A percentile compares a stretch with the other conserved stretches of the same genome.
These are phyloP conservation scores for Suillus plorans DNA, from an alignment of 768 basidiomycete genomes.

Conservation along the genomic window DNA sequence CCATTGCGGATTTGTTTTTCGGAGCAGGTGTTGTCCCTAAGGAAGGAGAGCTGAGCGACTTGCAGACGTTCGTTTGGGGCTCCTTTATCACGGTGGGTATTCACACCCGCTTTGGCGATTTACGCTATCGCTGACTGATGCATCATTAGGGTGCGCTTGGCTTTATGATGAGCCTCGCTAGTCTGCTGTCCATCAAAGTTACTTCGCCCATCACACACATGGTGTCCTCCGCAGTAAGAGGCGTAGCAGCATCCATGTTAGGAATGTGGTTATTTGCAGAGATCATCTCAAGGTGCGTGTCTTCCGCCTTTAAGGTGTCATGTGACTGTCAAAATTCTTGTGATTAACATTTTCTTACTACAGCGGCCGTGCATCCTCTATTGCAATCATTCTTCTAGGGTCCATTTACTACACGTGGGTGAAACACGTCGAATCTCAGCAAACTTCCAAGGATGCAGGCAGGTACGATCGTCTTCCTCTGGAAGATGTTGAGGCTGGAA, in stretches of 20 bases:
- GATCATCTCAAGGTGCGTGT: constrained; percentile 69
- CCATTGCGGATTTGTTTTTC: constrained; percentile 59
- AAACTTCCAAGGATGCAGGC: constrained; percentile 25
- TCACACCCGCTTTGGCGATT: neutral
- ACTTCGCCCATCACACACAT: constrained; percentile 98
- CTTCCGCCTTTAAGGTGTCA: neutral
- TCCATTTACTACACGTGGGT: constrained; percentile 89
- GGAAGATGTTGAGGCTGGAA: constrained; percentile 62
- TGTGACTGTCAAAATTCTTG: neutral
- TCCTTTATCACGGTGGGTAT: constrained; percentile 71
- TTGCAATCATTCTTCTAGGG: constrained; percentile 76
- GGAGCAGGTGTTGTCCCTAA: constrained; percentile 37
- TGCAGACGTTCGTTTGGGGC: constrained; percentile 74
- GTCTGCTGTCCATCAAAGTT: constrained; percentile 92
- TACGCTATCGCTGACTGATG: constrained; percentile 6
- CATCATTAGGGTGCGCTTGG: constrained; percentile 73
- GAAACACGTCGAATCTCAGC: constrained; percentile 68
- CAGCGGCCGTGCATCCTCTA: constrained; percentile 81
- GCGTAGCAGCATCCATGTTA: constrained; percentile 86
- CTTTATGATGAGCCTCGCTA: constrained; percentile 94
- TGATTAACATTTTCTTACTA: constrained; percentile 2
- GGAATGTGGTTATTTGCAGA: constrained; percentile 82
- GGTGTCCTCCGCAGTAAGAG: constrained; percentile 93
- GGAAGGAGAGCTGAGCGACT: constrained; percentile 43
- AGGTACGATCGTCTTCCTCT: constrained; percentile 63